Base-by-base conservation (phyloP, 257 asterid genomes). In the Lantana camara region DNA sequence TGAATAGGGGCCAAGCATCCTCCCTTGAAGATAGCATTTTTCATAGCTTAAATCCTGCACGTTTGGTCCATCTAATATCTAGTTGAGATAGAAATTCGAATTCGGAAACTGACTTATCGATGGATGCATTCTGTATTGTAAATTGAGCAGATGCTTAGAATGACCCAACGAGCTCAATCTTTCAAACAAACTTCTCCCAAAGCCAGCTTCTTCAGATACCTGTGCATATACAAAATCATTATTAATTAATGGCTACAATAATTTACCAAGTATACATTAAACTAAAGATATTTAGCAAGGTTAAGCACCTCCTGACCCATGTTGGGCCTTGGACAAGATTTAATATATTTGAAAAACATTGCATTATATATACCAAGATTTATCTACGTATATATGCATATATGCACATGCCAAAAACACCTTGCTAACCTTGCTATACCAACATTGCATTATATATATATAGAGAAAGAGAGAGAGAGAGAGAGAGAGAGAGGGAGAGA, bases 111-210 rank as follows among this genome's bases (percentile, higher is more conserved):
- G 42, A 24, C 90, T 80, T 12, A 83, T 80, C 1, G 67, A 60
- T 35, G 90, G 90, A 67, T 84, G 94, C 90, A 85, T 85, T 30
- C 94, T 69, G 68, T 85, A 85, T 30, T 83, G 90, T 50, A 77
- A n/a, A 45, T 77, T 64, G 47, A 85, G 85, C 57, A 80, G 66
- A 55, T 77, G 82, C 81, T 77, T 85, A 19, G 72, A 60, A 61
- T 79, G 80, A n/a, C 82, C 85, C 53, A 85, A 40, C 2, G 70
- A 70, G 64, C 87, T 77, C 70, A 85, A 27, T 44, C 94, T 76
- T 75, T 71, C 84, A 66, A 85, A 85, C 68, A 85, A 65, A 75
- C 94, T 83, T 79, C 78, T 83, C 46, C 94, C 94, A 19, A 83
- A 80, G 0, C 86, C 86, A 64, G 84, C 82, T 61, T 70, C 73